Base-by-base conservation (phyloP, 305 asterid species). In the Fraxinus sp. region DNA sequence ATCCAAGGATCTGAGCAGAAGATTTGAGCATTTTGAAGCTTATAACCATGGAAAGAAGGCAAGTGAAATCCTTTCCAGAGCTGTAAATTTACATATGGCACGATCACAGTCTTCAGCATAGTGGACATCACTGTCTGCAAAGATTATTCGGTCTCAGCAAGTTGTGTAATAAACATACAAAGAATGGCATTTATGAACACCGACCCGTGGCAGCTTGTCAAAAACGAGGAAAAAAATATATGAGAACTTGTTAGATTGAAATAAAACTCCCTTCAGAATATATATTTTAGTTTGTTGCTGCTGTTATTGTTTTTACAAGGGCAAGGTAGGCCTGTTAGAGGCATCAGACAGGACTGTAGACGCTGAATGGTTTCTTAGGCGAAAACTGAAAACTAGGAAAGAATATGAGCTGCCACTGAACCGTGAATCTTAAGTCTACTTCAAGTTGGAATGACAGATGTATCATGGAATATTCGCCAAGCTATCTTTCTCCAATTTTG, bases 61-160 rank as follows among this genome's bases (percentile, higher is more conserved):
- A 96, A 80, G 20, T 82, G 88, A 82, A 79, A 78, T 80, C 99
- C 99, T 73, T 84, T 79, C 80, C 86, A 44, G n/a, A 96, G 93
- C 82, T 88, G 89, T 77, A 89, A 22, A 80, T 96, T 96, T 77
- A 92, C 83, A n/a, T 87, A 92, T 24, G 98, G 98, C 87, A 96
- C 72, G 24, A 90, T 87, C 73, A 93, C 90, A 24, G 95, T 92
- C 83, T 83, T 89, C 89, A 94, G 85, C 39, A 88, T 57, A 28
- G 93, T 84, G 37, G 95, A 93, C 77, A 92, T 79, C 55, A 94
- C 75, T 4, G 90, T 71, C 98, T 96, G 94, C 92, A 94, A 85
- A 30, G 44, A 72, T 33, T 62, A 55, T 18, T 33, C 79, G 7
- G 30, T 73, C 14, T 44, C 24, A 52, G 78, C 57, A 81, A 52